Percentiles rank a stretch among this genome's conserved stretches.
phyloP scores from a whole-genome alignment of 768 basidiomycete genomes.

The Obba rivulosa region DNA sequence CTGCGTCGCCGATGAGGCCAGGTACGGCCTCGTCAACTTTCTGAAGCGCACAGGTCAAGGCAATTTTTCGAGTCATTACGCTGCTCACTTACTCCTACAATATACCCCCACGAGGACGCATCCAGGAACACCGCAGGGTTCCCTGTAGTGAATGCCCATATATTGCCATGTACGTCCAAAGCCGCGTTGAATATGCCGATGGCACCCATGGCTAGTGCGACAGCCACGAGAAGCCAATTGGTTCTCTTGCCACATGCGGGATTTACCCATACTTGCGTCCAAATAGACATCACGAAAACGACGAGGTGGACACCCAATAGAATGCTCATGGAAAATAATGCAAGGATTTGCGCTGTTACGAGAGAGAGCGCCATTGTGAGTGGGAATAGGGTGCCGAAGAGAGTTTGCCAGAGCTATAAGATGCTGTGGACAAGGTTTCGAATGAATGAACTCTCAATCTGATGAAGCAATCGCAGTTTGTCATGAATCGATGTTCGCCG shows the following conservation, averaged over 20 bases:
- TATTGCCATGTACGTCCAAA: constrained; percentile 1
- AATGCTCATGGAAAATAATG: constrained; percentile 3
- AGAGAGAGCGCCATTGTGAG: neutral
- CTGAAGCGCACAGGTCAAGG: neutral
- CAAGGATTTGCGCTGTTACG: neutral
- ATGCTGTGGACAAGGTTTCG: too few species aligned
- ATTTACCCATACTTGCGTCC: neutral
- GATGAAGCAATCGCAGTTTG: too few species aligned
- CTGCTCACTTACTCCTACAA: neutral
- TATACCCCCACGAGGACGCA: constrained; percentile 2
- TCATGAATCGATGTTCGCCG: too few species aligned
- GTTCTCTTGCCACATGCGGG: neutral
- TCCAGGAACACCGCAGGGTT: constrained; percentile 1
- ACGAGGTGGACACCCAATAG: constrained; percentile 1
- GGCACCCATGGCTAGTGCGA: neutral
- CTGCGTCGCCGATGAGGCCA: neutral
- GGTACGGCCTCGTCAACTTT: neutral
- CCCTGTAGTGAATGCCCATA: neutral
- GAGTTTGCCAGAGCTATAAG: too few species aligned
- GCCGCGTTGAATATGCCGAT: neutral
- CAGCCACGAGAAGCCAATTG: neutral
- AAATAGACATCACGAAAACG: neutral
- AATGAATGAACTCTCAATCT: too few species aligned
- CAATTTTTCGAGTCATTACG: neutral
- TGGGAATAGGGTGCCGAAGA: too few species aligned